Percentiles rank a stretch among this genome's conserved stretches.
Evolutionary conservation across 2,329 filamentous ascomycete genomes (phyloP).

Genomic region (Myriosclerotinia curreyana): DNA sequence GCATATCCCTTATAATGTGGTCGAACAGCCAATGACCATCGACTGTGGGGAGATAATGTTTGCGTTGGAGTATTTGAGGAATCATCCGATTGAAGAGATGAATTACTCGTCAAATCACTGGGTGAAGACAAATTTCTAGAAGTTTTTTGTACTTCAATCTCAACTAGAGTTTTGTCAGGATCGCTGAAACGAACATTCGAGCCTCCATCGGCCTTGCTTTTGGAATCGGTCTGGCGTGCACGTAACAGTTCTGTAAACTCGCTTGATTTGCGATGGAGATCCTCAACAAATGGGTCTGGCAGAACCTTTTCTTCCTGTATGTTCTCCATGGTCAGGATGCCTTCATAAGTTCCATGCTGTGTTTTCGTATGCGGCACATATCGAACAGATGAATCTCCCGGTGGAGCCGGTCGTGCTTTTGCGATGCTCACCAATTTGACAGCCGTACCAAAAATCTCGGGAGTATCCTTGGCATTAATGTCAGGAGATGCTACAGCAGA

Average conservation of each 20-base stretch:
- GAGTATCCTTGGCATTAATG: background rate
- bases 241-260: conserved; percentile 31
- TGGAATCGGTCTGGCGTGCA: conserved; percentile 2
- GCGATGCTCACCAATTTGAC: conserved; percentile 26
- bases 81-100: conserved; percentile 15
- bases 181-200: conserved; percentile 8
- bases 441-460: conserved; percentile 2
- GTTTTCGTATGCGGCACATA: conserved; percentile 37
- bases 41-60: conserved; percentile 23
- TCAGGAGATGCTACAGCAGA: background rate
- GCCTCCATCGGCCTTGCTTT: conserved; percentile 5
- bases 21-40: conserved; percentile 35
- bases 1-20: conserved; percentile 36
- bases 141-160: background rate
- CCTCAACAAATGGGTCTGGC: conserved; percentile 34
- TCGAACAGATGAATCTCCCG: conserved; percentile 27
- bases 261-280: conserved; percentile 22
- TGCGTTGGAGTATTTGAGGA: conserved; percentile 26
- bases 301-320: conserved; percentile 28
- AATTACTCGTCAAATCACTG: conserved; percentile 10
- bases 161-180: conserved; percentile 30
- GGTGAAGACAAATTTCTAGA: conserved; percentile 5
- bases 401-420: conserved; percentile 32
- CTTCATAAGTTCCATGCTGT: conserved; percentile 30
- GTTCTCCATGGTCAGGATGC: conserved; percentile 28